These are phyloP conservation scores for Lyophyllum decastes DNA, from an alignment of 768 basidiomycete species.

Conservation along the genomic window DNA sequence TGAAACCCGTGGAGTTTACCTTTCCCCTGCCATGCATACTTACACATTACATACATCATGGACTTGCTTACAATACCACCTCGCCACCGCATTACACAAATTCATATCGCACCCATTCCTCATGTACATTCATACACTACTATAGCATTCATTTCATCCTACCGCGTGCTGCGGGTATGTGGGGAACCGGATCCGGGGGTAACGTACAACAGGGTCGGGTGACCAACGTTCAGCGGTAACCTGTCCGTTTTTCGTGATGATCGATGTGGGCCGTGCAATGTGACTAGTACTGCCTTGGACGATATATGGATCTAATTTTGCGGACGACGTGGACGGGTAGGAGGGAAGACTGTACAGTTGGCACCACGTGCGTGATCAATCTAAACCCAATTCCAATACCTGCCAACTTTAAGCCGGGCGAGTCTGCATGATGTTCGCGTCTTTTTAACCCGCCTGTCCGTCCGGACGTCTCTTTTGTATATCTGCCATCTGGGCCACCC, in stretches of 20 bases:
- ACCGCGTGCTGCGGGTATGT: conserved; percentile 2
- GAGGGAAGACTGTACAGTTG: conserved; percentile 1
- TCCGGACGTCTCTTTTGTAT: background rate
- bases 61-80: background rate
- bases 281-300: conserved; percentile 6
- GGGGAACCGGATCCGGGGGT: conserved; percentile 6
- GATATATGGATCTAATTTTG: background rate
- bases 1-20: background rate
- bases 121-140: conserved; percentile 2
- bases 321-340: background rate
- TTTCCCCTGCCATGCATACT: background rate
- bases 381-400: conserved; percentile 13
- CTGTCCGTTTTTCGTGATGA: background rate
- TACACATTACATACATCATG: conserved; percentile 1
- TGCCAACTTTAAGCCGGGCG: background rate
- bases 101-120: conserved; percentile 6
- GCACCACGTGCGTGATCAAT: conserved; percentile 19
- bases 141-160: conserved; percentile 4
- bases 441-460: conserved; percentile 9
- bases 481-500: background rate
- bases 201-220: conserved; percentile 11
- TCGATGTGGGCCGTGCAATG: conserved; percentile 5
- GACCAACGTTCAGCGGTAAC: background rate
- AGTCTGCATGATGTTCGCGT: conserved; percentile 16
- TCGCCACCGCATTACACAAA: background rate